These are phyloP conservation scores for Trichoderma afroharzianum DNA, from an alignment of 2,329 filamentous ascomycete genomes.

Conservation along the genomic window DNA sequence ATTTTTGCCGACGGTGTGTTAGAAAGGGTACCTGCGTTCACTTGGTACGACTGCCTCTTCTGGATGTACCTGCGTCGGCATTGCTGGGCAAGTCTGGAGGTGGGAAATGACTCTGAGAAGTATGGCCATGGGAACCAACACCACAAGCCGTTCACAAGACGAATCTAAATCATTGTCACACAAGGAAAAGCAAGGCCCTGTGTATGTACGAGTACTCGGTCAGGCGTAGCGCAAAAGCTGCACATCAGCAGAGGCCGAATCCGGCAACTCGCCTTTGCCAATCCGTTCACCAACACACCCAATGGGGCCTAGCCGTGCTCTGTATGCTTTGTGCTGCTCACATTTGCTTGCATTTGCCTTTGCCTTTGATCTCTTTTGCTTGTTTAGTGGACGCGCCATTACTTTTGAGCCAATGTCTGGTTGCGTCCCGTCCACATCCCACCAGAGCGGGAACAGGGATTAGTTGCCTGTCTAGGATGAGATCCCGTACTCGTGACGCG, in stretches of 20 bases:
- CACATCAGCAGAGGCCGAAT: background rate
- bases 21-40: background rate
- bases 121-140: background rate
- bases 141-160: background rate
- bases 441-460: background rate
- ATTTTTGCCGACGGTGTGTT: background rate
- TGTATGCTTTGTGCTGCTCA: background rate
- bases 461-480: background rate
- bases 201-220: background rate
- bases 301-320: background rate
- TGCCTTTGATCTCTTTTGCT: background rate
- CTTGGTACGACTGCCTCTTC: background rate
- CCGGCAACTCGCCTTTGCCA: background rate
- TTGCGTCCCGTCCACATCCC: background rate
- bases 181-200: background rate
- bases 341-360: background rate
- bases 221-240: background rate
- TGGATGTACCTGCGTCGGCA: background rate
- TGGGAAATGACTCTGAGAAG: background rate
- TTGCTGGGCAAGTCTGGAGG: background rate
- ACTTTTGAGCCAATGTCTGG: background rate
- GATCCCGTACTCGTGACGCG: conserved; percentile 1
- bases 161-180: background rate
- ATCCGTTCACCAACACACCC: background rate
- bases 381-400: background rate